Evolutionary conservation across 2,329 filamentous ascomycete species (phyloP).

Genomic region (Hymenoscyphus infarciens): DNA sequence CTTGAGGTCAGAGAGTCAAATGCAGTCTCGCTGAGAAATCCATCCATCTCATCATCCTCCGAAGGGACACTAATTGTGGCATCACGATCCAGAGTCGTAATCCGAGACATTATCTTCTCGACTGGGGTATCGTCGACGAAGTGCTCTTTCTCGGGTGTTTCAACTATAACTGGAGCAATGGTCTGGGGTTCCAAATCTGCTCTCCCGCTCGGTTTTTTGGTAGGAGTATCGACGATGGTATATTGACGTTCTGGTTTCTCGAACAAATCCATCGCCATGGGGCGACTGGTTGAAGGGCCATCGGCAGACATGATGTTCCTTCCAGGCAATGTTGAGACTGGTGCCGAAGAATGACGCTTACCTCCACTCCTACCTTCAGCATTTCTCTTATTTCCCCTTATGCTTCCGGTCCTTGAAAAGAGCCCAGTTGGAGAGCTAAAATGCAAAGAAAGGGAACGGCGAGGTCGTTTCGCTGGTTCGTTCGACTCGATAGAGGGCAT

Average conservation of each 20-base stretch:
- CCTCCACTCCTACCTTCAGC: constrained; percentile 41
- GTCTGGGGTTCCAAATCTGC: constrained; percentile 27
- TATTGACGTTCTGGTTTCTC: not conserved
- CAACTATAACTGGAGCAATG: constrained; percentile 17
- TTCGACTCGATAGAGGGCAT: constrained; percentile 32
- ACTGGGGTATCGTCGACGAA: not conserved
- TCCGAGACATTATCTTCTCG: not conserved
- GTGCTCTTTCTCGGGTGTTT: not conserved
- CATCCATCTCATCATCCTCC: constrained; percentile 73
- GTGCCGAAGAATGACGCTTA: constrained; percentile 53
- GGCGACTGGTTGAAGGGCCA: constrained; percentile 18
- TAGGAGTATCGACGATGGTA: not conserved
- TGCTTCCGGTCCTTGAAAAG: constrained; percentile 54
- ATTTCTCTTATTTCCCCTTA: constrained; percentile 53
- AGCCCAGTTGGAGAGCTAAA: constrained; percentile 55
- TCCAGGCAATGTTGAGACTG: constrained; percentile 37
- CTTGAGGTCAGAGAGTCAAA: constrained; percentile 74
- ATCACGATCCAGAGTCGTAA: constrained; percentile 58
- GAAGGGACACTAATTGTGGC: constrained; percentile 60
- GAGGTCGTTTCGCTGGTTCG: constrained; percentile 43
- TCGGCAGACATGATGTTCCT: constrained; percentile 29
- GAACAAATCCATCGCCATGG: not conserved
- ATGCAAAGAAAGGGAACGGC: constrained; percentile 57
- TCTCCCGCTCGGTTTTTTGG: constrained; percentile 3
- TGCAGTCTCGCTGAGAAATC: constrained; percentile 68